Conservation (phyloP, 495 filamentous ascomycete species). For the Lineolata rhizophorae region DNA sequence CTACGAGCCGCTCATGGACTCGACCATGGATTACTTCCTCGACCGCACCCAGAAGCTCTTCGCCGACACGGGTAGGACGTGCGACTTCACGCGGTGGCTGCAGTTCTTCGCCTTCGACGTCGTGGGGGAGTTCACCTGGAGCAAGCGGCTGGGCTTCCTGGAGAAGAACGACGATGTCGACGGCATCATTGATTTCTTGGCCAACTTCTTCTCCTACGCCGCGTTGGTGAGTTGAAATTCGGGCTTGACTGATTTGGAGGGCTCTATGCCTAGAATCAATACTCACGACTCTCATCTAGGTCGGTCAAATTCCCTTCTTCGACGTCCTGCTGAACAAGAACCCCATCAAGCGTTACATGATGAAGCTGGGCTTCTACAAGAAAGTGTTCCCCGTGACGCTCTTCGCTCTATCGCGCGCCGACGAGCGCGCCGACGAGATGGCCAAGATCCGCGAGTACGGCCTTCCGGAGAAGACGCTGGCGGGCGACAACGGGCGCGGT, state of each 20-base stretch:
- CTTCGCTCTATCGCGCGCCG: conserved; percentile 34
- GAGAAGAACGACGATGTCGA: conserved; percentile 20
- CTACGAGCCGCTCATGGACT: conserved; percentile 55
- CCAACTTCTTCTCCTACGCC: conserved; percentile 24
- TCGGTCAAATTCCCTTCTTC: conserved; percentile 29
- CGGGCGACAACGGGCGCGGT: conserved; percentile 16
- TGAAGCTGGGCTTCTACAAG: conserved; percentile 24
- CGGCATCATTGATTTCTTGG: conserved; percentile 20
- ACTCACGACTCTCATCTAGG: conserved; percentile 5
- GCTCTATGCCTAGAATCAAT: background rate
- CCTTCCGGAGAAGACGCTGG: conserved; percentile 6
- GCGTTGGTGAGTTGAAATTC: conserved; percentile 15
- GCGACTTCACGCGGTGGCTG: conserved; percentile 51
- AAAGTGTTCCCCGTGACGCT: conserved; percentile 37
- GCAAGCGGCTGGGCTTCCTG: conserved; percentile 19
- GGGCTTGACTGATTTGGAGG: background rate
- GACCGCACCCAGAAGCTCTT: conserved; percentile 40
- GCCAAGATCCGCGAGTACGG: conserved; percentile 16
- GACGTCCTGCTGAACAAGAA: conserved; percentile 30
- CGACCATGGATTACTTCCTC: conserved; percentile 37
- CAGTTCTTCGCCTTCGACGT: conserved; percentile 69
- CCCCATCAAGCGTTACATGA: conserved; percentile 18
- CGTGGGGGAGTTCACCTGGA: conserved; percentile 28
- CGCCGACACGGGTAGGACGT: conserved; percentile 24
- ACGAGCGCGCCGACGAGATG: conserved; percentile 27